Percentiles rank a stretch among this genome's conserved stretches.
phyloP scores from a whole-genome alignment of 768 basidiomycete species.

The Tricholomella constricta region DNA sequence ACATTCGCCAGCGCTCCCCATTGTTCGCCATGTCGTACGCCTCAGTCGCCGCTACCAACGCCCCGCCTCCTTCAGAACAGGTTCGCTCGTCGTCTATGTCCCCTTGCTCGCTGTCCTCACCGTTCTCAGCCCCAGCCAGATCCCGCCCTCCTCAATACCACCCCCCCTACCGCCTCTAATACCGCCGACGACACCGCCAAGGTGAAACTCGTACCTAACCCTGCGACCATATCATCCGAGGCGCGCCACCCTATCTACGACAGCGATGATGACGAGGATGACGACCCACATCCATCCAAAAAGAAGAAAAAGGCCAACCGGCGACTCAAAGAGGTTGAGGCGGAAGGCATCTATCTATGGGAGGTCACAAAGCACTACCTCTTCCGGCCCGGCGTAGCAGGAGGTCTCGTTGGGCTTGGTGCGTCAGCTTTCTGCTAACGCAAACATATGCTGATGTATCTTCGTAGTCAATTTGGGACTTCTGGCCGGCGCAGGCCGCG shows the following conservation, averaged over 20 bases:
- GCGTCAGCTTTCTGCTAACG: conserved; percentile 21
- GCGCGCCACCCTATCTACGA: conserved; percentile 15
- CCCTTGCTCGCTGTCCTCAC: conserved; percentile 4
- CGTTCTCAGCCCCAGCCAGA: conserved; percentile 60
- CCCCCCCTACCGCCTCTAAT: conserved; percentile 36
- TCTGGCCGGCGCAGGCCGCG: conserved; percentile 59
- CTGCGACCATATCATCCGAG: conserved; percentile 36
- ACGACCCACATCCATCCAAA: neutral
- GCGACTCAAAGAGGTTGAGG: conserved; percentile 43
- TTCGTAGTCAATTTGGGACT: conserved; percentile 70
- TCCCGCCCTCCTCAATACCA: conserved; percentile 60
- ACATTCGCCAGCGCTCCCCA: neutral
- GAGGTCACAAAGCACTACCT: conserved; percentile 52
- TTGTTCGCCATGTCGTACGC: conserved; percentile 68
- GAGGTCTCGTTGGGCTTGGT: conserved; percentile 74
- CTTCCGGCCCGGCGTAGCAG: conserved; percentile 67
- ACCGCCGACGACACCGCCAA: conserved; percentile 53
- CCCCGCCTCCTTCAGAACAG: conserved; percentile 48
- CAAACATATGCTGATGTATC: neutral
- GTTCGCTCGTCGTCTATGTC: conserved; percentile 27
- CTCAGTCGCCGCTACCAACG: conserved; percentile 61
- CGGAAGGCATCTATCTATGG: conserved; percentile 57
- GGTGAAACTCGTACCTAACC: conserved; percentile 56
- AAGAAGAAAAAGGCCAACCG: conserved; percentile 31
- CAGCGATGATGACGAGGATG: conserved; percentile 9